These are phyloP conservation scores for Ammopiptanthus mongolicus DNA, from an alignment of 306 rosid species.

Conservation along the genomic window DNA sequence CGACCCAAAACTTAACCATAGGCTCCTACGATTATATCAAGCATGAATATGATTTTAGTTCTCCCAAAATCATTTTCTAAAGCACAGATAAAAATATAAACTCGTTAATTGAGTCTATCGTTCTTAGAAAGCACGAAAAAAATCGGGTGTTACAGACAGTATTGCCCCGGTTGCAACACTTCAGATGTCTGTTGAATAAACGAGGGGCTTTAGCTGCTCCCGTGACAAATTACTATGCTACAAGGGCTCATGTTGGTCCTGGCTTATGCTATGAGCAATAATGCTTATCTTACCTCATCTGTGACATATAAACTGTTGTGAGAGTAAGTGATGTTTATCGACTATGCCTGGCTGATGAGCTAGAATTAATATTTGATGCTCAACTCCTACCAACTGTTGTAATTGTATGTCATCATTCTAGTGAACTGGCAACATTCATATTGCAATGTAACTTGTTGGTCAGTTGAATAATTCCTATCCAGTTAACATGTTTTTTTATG, in stretches of 20 bases:
- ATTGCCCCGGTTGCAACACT: slow-evolving; percentile 63
- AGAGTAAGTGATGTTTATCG: neutral
- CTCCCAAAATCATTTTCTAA: no score
- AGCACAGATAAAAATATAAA: no score
- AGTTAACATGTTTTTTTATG: neutral
- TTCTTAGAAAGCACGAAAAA: no score
- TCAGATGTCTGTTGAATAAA: slow-evolving; percentile 75
- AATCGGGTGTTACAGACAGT: no score
- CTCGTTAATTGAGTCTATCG: no score
- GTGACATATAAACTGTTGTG: slow-evolving; percentile 11
- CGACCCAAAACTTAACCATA: no score
- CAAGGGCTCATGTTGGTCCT: slow-evolving; percentile 64
- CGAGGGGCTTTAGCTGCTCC: slow-evolving; percentile 92
- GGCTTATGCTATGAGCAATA: slow-evolving; percentile 86
- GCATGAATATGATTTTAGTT: no score
- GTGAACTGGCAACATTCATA: neutral
- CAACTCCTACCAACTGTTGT: neutral
- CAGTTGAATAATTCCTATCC: neutral
- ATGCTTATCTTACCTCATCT: slow-evolving; percentile 10
- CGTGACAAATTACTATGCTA: slow-evolving; percentile 56
- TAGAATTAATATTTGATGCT: neutral
- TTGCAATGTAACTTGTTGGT: slow-evolving; percentile 10
- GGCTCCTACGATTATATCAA: no score
- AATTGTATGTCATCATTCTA: neutral
- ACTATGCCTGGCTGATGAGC: slow-evolving; percentile 6